phyloP scores from a whole-genome alignment of 2,329 filamentous ascomycete genomes.

The Cladosporium sp. region DNA sequence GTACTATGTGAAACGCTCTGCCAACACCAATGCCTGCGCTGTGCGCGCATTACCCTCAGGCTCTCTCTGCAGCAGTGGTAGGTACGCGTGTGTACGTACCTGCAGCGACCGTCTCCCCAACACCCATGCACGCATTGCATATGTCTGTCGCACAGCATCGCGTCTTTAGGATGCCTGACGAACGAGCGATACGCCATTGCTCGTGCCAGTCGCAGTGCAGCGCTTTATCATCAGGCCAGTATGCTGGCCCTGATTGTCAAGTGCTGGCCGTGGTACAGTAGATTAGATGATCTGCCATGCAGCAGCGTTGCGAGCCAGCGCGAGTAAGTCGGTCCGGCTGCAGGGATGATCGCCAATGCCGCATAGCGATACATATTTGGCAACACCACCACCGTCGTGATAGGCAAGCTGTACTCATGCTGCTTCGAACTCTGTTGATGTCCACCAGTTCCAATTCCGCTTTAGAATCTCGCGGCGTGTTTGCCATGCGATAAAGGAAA shows the following conservation, averaged over 20 bases:
- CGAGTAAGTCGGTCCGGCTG: background rate
- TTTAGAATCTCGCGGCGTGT: background rate
- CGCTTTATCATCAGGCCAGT: background rate
- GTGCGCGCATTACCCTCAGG: background rate
- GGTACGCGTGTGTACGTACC: background rate
- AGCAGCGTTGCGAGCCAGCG: conserved; percentile 8
- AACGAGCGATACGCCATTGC: conserved; percentile 4
- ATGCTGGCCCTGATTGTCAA: background rate
- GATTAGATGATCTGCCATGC: conserved; percentile 12
- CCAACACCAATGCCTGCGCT: background rate
- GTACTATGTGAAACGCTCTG: background rate
- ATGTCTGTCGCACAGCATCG: background rate
- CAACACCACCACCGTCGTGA: background rate
- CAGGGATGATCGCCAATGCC: conserved; percentile 2
- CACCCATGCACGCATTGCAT: background rate
- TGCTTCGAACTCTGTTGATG: background rate
- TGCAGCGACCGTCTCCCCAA: background rate
- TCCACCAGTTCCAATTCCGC: background rate
- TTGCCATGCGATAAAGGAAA: conserved; percentile 1
- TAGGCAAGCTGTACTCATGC: background rate
- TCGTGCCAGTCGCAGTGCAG: background rate
- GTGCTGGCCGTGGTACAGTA: background rate
- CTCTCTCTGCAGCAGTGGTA: background rate
- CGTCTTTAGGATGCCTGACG: background rate
- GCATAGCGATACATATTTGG: background rate